Evolutionary conservation across 2,329 filamentous ascomycete species (phyloP).

Genomic region (Colletotrichum limetticola): DNA sequence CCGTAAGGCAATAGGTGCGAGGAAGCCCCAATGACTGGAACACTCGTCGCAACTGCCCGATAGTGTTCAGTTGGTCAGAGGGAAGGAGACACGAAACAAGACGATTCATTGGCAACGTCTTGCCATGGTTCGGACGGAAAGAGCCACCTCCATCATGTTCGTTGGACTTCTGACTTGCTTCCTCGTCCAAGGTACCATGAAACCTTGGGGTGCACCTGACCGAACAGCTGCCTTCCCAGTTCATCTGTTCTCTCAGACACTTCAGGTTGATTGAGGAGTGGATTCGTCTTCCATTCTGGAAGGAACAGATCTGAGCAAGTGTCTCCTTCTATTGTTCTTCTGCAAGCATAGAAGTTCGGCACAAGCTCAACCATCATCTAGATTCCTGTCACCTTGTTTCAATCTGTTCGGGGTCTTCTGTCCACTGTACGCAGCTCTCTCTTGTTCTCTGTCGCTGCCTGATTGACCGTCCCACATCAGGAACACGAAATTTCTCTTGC

Average conservation of each 20-base stretch:
- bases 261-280: background rate
- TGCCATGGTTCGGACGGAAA: conserved; percentile 19
- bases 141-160: background rate
- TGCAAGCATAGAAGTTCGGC: background rate
- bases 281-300: background rate
- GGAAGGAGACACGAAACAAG: background rate
- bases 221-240: background rate
- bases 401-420: background rate
- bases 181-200: background rate
- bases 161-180: background rate
- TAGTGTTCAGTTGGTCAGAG: conserved; percentile 10
- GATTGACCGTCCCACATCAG: background rate
- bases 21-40: background rate
- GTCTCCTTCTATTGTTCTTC: background rate
- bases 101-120: background rate
- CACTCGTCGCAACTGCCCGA: background rate
- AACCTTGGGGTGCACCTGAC: background rate
- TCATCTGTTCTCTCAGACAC: conserved; percentile 15
- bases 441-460: background rate
- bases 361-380: background rate
- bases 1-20: background rate
- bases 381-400: background rate
- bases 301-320: background rate
- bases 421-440: background rate
- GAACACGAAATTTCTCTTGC: background rate